Conservation (phyloP, 257 asterid species). For the Avicennia marina region DNA sequence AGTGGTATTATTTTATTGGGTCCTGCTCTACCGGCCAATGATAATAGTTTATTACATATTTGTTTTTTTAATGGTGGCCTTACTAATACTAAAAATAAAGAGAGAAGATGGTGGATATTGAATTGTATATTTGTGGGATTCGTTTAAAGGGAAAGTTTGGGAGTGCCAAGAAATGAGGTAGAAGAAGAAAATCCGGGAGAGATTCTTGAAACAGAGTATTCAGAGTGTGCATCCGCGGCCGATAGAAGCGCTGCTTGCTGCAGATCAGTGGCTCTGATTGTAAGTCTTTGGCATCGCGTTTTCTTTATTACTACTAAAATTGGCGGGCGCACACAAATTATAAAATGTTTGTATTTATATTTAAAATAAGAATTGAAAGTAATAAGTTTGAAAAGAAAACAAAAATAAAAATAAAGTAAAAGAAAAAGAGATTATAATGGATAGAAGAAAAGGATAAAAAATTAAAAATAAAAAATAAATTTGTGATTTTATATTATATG, state of each 20-base stretch:
- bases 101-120: not conserved
- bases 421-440: no score
- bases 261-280: constrained; percentile 63
- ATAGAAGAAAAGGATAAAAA: no score
- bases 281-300: constrained; percentile 26
- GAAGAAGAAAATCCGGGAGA: constrained; percentile 29
- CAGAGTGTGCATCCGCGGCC: constrained; percentile 35
- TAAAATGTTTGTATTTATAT: no score
- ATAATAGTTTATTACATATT: not conserved
- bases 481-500: no score
- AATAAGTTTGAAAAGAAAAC: no score
- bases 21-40: not conserved
- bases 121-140: not conserved
- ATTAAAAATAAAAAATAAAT: no score
- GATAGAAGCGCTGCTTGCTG: constrained; percentile 58
- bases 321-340: no score
- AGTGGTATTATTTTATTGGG: constrained; percentile 1
- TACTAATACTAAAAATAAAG: no score
- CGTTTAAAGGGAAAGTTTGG: constrained; percentile 40
- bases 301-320: no score
- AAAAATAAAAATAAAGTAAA: no score
- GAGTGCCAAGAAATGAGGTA: constrained; percentile 33
- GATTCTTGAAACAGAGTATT: constrained; percentile 19
- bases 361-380: no score
- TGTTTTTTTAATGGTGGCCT: not conserved